Percentiles rank a stretch among this genome's conserved stretches.
phyloP scores from a whole-genome alignment of 345 rosid species.

The Camelina neglecta region DNA sequence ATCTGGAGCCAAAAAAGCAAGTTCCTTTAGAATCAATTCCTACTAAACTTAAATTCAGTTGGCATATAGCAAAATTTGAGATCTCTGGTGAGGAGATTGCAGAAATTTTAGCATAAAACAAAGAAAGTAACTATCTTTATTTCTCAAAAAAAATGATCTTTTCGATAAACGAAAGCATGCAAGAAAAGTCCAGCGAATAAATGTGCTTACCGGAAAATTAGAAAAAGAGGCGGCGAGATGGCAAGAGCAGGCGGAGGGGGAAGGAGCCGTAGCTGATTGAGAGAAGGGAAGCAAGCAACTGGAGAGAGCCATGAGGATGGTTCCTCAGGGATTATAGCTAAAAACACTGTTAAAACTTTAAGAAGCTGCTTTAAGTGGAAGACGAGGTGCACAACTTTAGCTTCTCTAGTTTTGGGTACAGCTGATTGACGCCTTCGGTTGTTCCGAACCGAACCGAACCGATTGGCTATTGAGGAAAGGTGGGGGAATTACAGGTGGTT shows the following conservation, averaged over 20 bases:
- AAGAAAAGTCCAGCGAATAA: background rate
- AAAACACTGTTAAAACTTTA: background rate
- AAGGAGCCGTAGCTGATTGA: constrained; percentile 31
- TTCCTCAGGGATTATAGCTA: constrained; percentile 3
- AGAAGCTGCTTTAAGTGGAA: constrained; percentile 12
- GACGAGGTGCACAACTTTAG: constrained; percentile 20
- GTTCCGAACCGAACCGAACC: constrained; percentile 1
- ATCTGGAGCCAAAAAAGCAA: constrained; percentile 13
- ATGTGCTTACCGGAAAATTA: constrained; percentile 23
- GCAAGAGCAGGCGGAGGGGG: constrained; percentile 19
- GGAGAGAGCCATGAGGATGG: constrained; percentile 30
- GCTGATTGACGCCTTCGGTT: background rate
- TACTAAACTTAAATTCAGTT: constrained; percentile 3
- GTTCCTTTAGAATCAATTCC: constrained; percentile 9
- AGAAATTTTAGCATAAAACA: constrained; percentile 7
- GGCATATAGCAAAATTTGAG: background rate
- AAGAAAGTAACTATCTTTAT: background rate
- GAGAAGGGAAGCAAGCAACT: constrained; percentile 31
- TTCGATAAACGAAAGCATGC: background rate
- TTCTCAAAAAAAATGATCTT: background rate
- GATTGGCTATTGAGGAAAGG: constrained; percentile 17
- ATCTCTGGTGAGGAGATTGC: background rate
- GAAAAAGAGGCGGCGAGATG: constrained; percentile 27
- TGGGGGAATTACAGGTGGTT: constrained; percentile 6
- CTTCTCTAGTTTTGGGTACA: background rate